Evolutionary conservation across 345 rosid genomes (phyloP).

Genomic region (Combretum micranthum): DNA sequence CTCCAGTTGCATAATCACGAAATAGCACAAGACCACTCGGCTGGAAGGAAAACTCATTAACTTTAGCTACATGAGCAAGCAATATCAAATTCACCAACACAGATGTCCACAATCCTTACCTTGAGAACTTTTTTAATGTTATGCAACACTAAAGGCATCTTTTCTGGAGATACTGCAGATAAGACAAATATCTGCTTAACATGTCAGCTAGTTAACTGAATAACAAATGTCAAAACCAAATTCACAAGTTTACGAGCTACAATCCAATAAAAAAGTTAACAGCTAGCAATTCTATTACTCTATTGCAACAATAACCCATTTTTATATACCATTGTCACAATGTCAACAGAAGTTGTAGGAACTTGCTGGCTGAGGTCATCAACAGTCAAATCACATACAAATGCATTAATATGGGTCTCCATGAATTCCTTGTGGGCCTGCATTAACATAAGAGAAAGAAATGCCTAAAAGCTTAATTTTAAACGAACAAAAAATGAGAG

Average conservation of each 20-base stretch:
- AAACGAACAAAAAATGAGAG: neutral
- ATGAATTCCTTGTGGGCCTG: conserved; percentile 79
- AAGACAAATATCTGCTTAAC: conserved; percentile 84
- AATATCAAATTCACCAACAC: neutral
- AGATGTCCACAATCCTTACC: conserved; percentile 28
- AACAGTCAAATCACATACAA: conserved; percentile 69
- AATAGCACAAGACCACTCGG: conserved; percentile 69
- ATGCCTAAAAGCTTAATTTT: neutral
- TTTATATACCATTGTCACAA: conserved; percentile 80
- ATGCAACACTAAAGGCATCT: conserved; percentile 71
- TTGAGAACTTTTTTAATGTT: conserved; percentile 68
- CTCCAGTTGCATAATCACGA: conserved; percentile 85
- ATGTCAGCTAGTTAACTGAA: conserved; percentile 35
- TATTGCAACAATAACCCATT: neutral
- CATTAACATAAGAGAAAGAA: conserved; percentile 15
- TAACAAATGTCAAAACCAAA: conserved; percentile 6
- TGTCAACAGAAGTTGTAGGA: conserved; percentile 70
- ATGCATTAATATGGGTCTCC: conserved; percentile 49
- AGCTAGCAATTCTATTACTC: neutral
- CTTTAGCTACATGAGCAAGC: neutral
- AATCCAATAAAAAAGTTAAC: neutral
- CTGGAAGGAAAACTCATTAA: conserved; percentile 30
- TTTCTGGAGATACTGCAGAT: conserved; percentile 93
- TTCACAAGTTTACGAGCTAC: conserved; percentile 4
- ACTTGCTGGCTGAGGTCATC: conserved; percentile 68